Conservation (phyloP, 2,329 filamentous ascomycete species). For the Scedosporium aurantiacum region DNA sequence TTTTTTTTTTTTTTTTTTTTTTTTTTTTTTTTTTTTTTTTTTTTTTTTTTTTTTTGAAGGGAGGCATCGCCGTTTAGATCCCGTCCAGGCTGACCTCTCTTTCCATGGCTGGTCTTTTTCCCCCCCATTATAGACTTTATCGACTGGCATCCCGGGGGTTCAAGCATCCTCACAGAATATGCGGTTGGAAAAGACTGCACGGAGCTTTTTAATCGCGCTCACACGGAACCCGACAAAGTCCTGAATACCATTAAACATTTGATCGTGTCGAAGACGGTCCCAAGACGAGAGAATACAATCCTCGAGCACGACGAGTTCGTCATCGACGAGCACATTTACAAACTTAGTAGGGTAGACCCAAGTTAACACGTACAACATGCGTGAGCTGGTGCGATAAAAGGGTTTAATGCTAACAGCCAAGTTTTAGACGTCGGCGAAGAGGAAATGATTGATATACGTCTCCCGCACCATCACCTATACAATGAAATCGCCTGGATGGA, state of each 20-base stretch:
- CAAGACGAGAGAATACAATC: background rate
- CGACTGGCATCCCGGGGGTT: conserved; percentile 10
- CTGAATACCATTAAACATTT: background rate
- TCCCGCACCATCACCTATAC: background rate
- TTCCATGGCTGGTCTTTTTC: no score
- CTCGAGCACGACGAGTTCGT: background rate
- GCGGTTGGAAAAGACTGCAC: conserved; percentile 9
- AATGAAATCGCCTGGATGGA: background rate
- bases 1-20: no score
- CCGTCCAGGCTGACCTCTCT: background rate
- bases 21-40: no score
- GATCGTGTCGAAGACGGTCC: background rate
- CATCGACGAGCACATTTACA: background rate
- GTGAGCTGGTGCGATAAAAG: background rate
- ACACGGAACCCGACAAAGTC: background rate
- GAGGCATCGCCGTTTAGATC: background rate
- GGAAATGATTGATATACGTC: background rate
- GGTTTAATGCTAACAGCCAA: background rate
- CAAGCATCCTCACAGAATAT: background rate
- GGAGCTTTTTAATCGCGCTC: conserved; percentile 5
- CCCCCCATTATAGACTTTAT: conserved; percentile 7
- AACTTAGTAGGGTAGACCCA: conserved; percentile 4
- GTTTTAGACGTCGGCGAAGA: background rate
- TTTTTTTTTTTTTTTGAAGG: background rate
- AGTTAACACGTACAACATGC: background rate